Evolutionary conservation across 2,329 filamentous ascomycete species (phyloP), one percentile per base, ranked within the genome.

Genomic region (Paramyrothecium roridum): DNA sequence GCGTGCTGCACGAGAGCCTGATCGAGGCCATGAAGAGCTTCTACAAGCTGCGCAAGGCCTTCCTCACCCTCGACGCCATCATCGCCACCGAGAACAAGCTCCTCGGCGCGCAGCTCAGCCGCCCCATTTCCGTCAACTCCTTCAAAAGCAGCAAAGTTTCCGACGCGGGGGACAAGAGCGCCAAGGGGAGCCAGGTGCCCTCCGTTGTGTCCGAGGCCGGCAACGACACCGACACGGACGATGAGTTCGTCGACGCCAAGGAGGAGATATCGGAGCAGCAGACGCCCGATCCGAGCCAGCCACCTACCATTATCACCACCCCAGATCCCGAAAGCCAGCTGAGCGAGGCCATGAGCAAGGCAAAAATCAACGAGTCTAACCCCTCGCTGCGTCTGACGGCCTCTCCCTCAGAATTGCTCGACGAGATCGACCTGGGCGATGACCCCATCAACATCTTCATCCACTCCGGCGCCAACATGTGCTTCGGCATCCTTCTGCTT

Each of bases 11-110:
- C 61, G 95, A 98, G 76, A 96, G 90, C 68, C 74, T 98, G 64
- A 93, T 93, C 0, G 95, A 98, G 70, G 91, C 87, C 17, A 84
- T 98, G 70, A 91, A 88, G 72, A 91, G 91, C 7, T 98, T 98
- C 67, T 96, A 96, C 68, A 96, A 95, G 72, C 74, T 98, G 63
- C 82, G 93, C 58, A 96, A 96, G 69, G 93, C 93, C 0, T 98
- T 90, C 65, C 76, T 91, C 43, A 88, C 91, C 0, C 78, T 99
- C 3, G 89, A 96, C 65, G 81, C 80, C 11, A 90, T 99, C 54
- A 80, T 93, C 67, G 82, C 89, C 57, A 83, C 87, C 34, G 93
- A 96, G 72, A 81, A 81, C 22, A 84, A 81, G 57, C 68, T 67
- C 0, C 54, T 77, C 6, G 63, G 64, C 0, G 53, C 52, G 2